Evolutionary conservation across 2,329 filamentous ascomycete species (phyloP).

Genomic region (Paecilomyces niveus): DNA sequence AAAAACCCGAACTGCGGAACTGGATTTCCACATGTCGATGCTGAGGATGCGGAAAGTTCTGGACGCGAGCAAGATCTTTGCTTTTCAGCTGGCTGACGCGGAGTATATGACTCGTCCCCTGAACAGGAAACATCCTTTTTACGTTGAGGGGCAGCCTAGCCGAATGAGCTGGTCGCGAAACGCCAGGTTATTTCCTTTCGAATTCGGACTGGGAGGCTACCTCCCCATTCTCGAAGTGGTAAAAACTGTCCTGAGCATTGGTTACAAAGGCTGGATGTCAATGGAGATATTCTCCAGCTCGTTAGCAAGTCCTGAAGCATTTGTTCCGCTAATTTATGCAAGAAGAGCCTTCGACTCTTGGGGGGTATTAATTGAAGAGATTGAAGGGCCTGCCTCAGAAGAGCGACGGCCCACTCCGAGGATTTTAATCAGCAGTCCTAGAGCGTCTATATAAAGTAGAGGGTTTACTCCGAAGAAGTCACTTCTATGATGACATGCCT

Average conservation of each 20-base stretch:
- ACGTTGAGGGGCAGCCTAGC: conserved; percentile 49
- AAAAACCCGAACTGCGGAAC: conserved; percentile 37
- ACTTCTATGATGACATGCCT: not conserved
- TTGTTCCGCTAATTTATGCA: conserved; percentile 50
- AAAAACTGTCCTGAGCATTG: conserved; percentile 53
- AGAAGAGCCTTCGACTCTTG: conserved; percentile 43
- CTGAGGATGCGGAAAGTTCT: conserved; percentile 46
- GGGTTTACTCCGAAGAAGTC: not conserved
- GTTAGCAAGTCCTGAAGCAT: conserved; percentile 45
- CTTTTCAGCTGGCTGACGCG: conserved; percentile 67
- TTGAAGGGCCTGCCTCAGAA: not conserved
- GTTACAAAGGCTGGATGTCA: conserved; percentile 61
- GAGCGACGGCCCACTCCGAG: not conserved
- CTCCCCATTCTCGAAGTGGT: conserved; percentile 57
- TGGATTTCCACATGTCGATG: conserved; percentile 52
- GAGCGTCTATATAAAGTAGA: not conserved
- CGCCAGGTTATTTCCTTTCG: conserved; percentile 60
- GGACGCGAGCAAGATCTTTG: conserved; percentile 60
- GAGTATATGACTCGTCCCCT: conserved; percentile 55
- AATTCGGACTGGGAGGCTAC: conserved; percentile 55
- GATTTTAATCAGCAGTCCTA: not conserved
- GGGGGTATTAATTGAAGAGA: conserved; percentile 32
- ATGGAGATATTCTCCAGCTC: conserved; percentile 62
- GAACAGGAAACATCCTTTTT: conserved; percentile 48
- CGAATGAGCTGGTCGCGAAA: conserved; percentile 74